Evolutionary conservation across 805 yeast species (phyloP).

Genomic region (Yarrowia sp.): DNA sequence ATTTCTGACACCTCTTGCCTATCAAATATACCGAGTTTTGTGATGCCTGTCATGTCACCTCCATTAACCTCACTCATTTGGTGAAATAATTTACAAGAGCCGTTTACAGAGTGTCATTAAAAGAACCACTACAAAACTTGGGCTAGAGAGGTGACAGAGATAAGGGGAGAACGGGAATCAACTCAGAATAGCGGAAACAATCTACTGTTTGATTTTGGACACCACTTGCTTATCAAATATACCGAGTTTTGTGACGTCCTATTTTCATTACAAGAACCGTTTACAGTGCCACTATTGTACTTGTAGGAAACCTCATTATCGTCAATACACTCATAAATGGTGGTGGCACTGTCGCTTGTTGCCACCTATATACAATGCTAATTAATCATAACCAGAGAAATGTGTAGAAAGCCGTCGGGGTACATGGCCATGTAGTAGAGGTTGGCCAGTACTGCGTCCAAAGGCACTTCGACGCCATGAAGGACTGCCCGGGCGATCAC

Average conservation of each 20-base stretch:
- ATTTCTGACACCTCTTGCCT: not conserved
- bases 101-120: not conserved
- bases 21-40: not conserved
- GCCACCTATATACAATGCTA: slow-evolving; percentile 19
- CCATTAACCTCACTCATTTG: not conserved
- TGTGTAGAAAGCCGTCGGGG: slow-evolving; percentile 72
- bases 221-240: too few relatives aligned
- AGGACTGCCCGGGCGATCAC: slow-evolving; percentile 55
- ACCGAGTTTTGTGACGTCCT: too few relatives aligned
- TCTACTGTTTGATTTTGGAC: too few relatives aligned
- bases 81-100: not conserved
- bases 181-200: too few relatives aligned
- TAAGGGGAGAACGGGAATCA: fast-evolving
- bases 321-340: too few relatives aligned
- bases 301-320: too few relatives aligned
- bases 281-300: too few relatives aligned
- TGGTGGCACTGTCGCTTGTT: too few relatives aligned
- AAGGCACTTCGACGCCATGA: slow-evolving; percentile 64
- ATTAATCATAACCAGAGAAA: slow-evolving; percentile 54
- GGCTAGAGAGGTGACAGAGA: too few relatives aligned
- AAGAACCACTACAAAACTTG: too few relatives aligned
- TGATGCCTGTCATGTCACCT: too few relatives aligned
- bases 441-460: slow-evolving; percentile 55
- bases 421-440: slow-evolving; percentile 57
- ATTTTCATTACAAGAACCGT: too few relatives aligned